phyloP scores from a whole-genome alignment of 2,329 filamentous ascomycete genomes.

The Colletotrichum lindemuthianum region DNA sequence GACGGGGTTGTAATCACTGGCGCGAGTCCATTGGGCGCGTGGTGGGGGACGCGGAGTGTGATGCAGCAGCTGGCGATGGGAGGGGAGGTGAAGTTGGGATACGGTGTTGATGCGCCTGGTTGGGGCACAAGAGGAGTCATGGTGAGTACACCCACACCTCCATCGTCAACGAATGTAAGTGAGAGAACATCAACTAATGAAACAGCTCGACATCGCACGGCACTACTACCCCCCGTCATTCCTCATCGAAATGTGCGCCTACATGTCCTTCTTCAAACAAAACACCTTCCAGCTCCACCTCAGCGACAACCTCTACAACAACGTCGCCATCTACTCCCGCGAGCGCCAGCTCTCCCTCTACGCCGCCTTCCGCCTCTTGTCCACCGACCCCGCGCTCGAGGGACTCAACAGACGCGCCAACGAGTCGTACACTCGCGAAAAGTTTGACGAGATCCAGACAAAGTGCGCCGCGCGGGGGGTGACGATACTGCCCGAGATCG shows the following conservation, averaged over 20 bases:
- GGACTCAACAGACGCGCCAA: conserved; percentile 62
- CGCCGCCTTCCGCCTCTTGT: conserved; percentile 64
- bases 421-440: conserved; percentile 62
- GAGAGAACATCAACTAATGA: neutral
- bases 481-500: conserved; percentile 68
- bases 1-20: conserved; percentile 58
- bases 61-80: conserved; percentile 60
- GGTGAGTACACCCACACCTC: conserved; percentile 15
- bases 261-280: conserved; percentile 70
- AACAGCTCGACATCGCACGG: conserved; percentile 59
- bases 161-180: too few species aligned
- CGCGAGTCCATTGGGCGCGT: conserved; percentile 64
- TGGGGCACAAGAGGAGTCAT: conserved; percentile 60
- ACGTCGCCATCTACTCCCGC: conserved; percentile 57
- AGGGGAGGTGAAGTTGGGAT: conserved; percentile 53
- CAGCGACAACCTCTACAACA: conserved; percentile 66
- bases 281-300: conserved; percentile 68
- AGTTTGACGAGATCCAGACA: conserved; percentile 63
- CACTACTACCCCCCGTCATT: conserved; percentile 67
- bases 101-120: conserved; percentile 58
- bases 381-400: conserved; percentile 55
- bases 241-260: conserved; percentile 66
- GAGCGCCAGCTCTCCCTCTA: conserved; percentile 61
- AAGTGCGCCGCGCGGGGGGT: conserved; percentile 65
- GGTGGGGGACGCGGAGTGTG: conserved; percentile 67